Base-by-base conservation (phyloP, 164 flowering plant species). In the Vitis amurensis region DNA sequence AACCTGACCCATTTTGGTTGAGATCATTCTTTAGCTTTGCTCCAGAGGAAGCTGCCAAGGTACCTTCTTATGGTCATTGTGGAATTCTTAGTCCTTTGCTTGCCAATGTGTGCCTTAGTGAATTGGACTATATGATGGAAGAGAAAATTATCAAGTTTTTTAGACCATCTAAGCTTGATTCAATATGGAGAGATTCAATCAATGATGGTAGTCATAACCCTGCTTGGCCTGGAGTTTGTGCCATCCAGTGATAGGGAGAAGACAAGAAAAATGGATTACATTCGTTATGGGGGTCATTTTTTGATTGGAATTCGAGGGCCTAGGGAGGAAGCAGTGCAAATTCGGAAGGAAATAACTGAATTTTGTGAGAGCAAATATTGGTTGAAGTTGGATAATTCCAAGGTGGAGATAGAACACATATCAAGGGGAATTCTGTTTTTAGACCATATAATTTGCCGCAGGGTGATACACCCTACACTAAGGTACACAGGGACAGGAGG, bases 201-300 rank as follows among this genome's bases (percentile, higher is more conserved):
- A 64, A 71, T 62, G 97, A 93, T 78, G 91, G 94, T 55, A 82
- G 88, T 71, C 99, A 93, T 66, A 95, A 93, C 68, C 94, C 97
- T 19, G 71, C 96, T 9, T 93, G 97, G 99, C 99, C 99, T 0
- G 99, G 99, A 95, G 86, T 95, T 95, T 83, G 98, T 93, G 70
- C 98, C 98, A 0, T 76, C 92, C 0, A 85, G 95, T 79, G 98
- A 95, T 29, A 82, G 71, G 67, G 92, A 90, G 73, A 93, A 89
- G 68, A 93, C 98, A 1, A 83, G 91, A 69, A 95, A 86, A 72
- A 88, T 95, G 98, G 97, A 95, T 78, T 95, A 83, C 63, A 83
- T 95, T 16, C 78, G 99, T 29, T 90, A 85, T 73, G 98, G 97
- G 16, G 97, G 87, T 16, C 92, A 93, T 86, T 85, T 95, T 73